phyloP scores from a whole-genome alignment of 495 filamentous ascomycete genomes.

The Aspergillus affinis region DNA sequence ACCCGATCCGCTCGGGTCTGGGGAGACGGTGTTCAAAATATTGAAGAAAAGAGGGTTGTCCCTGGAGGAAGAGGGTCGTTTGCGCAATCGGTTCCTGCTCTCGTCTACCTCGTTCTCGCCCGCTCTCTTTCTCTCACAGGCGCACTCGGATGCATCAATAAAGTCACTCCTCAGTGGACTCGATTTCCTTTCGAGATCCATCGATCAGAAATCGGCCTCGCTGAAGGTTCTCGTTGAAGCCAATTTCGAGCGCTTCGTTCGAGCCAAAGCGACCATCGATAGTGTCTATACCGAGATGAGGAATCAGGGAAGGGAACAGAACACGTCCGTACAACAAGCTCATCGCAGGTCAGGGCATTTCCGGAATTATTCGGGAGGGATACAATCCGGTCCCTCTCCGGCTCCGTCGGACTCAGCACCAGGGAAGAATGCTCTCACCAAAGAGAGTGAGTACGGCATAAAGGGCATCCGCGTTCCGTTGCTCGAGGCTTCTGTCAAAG shows the following conservation, averaged over 20 bases:
- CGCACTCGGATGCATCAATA: slow-evolving; percentile 80
- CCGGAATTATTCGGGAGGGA: slow-evolving; percentile 50
- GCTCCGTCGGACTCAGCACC: slow-evolving; percentile 28
- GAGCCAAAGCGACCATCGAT: slow-evolving; percentile 94
- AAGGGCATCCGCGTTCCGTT: slow-evolving; percentile 84
- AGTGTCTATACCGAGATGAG: slow-evolving; percentile 99
- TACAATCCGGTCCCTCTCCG: slow-evolving; percentile 38
- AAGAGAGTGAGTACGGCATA: slow-evolving; percentile 94
- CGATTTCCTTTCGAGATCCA: slow-evolving; percentile 78
- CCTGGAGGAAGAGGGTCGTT: slow-evolving; percentile 77
- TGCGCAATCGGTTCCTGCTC: slow-evolving; percentile 89
- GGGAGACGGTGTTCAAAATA: slow-evolving; percentile 79
- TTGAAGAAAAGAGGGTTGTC: slow-evolving; percentile 73
- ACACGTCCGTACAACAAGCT: slow-evolving; percentile 42
- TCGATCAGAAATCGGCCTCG: slow-evolving; percentile 95
- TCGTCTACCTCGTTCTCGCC: slow-evolving; percentile 96
- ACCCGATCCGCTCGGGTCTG: slow-evolving; percentile 79
- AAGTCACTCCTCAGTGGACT: slow-evolving; percentile 75
- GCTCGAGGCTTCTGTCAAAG: slow-evolving; percentile 85
- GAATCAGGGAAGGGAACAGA: slow-evolving; percentile 70
- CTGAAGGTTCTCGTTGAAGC: slow-evolving; percentile 94
- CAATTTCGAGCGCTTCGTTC: slow-evolving; percentile 96
- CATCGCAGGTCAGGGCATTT: slow-evolving; percentile 67
- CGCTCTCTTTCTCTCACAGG: slow-evolving; percentile 84
- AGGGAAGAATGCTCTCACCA: slow-evolving; percentile 85